Percentiles rank a stretch among this genome's conserved stretches.
phyloP scores from a whole-genome alignment of 805 yeast species.

The Candida peoriensis region DNA sequence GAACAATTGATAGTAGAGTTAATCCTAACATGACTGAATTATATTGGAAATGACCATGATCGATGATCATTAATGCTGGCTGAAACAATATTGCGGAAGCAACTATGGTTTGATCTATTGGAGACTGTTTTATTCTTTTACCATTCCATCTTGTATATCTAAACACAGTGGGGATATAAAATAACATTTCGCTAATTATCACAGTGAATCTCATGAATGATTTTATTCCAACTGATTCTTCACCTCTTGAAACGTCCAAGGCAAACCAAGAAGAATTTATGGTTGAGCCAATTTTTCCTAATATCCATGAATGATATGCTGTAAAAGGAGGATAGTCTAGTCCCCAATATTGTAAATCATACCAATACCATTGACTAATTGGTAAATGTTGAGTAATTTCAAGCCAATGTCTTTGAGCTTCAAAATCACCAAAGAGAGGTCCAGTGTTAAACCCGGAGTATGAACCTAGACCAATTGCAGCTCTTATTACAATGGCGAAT shows the following conservation, averaged over 20 bases:
- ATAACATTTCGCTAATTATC: conserved; percentile 62
- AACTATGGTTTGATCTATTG: conserved; percentile 72
- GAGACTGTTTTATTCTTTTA: conserved; percentile 46
- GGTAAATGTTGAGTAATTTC: conserved; percentile 82
- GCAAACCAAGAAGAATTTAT: conserved; percentile 73
- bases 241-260: conserved; percentile 67
- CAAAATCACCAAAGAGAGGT: conserved; percentile 93
- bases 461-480: conserved; percentile 85
- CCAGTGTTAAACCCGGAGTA: conserved; percentile 68
- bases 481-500: conserved; percentile 68
- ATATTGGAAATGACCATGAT: conserved; percentile 97
- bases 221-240: conserved; percentile 62
- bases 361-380: conserved; percentile 76
- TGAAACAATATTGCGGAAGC: conserved; percentile 78
- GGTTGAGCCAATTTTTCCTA: conserved; percentile 67
- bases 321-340: conserved; percentile 96
- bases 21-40: conserved; percentile 93
- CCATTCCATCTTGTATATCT: conserved; percentile 70
- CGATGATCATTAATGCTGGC: conserved; percentile 78
- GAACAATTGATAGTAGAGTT: conserved; percentile 60
- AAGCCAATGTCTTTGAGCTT: conserved; percentile 98
- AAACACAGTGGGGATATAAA: conserved; percentile 78
- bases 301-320: conserved; percentile 82
- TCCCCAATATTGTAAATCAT: conserved; percentile 92
- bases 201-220: conserved; percentile 83